Conservation (phyloP, 768 basidiomycete species). For the Boletus tylopilopsis region DNA sequence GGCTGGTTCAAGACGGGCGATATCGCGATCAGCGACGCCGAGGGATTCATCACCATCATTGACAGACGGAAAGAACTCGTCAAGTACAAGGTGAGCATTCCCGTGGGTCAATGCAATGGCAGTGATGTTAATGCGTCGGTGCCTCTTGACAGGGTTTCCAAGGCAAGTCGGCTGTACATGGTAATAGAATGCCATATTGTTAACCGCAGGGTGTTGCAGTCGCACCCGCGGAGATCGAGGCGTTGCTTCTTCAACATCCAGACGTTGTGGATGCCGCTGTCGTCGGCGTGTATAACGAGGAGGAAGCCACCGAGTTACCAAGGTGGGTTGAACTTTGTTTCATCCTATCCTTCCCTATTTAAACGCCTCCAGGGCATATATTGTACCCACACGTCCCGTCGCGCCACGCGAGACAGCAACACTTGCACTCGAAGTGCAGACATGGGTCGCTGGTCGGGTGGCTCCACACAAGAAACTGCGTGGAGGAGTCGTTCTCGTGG, state of each 20-base stretch:
- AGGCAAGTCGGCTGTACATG: conserved; percentile 38
- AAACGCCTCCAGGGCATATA: conserved; percentile 48
- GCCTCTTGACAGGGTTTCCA: conserved; percentile 57
- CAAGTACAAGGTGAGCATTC: conserved; percentile 58
- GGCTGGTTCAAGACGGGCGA: conserved; percentile 92
- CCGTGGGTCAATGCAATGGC: background rate
- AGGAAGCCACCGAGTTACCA: conserved; percentile 79
- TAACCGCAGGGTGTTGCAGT: conserved; percentile 39
- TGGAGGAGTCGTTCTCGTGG: conserved; percentile 64
- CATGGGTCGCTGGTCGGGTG: conserved; percentile 68
- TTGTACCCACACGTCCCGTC: conserved; percentile 34
- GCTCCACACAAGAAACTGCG: conserved; percentile 75
- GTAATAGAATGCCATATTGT: background rate
- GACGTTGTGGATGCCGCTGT: conserved; percentile 79
- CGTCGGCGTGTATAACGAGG: conserved; percentile 63
- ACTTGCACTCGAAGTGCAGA: conserved; percentile 50
- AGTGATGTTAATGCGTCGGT: background rate
- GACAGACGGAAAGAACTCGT: conserved; percentile 74
- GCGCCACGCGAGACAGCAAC: conserved; percentile 9
- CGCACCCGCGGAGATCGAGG: conserved; percentile 83
- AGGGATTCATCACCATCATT: conserved; percentile 74
- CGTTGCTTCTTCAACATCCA: conserved; percentile 68
- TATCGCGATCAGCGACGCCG: conserved; percentile 58
- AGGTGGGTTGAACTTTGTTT: conserved; percentile 35
- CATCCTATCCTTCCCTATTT: background rate